Conservation (phyloP, 2,329 filamentous ascomycete genomes). For the Fusarium bactridioides region DNA sequence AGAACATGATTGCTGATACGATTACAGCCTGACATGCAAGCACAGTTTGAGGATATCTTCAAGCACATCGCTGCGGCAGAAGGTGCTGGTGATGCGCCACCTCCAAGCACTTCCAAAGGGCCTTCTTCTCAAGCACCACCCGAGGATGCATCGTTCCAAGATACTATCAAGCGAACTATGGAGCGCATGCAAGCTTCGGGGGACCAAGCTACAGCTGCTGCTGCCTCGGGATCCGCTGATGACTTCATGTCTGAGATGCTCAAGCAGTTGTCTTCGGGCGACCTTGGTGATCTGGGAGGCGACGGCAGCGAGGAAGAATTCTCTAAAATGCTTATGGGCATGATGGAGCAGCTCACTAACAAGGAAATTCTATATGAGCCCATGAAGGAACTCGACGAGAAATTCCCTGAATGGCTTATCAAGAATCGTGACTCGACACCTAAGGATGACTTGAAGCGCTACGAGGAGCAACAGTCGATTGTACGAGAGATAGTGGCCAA, state of each 20-base stretch:
- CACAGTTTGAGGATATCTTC: slow-evolving; percentile 80
- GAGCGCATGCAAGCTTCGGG: slow-evolving; percentile 93
- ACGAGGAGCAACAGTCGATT: slow-evolving; percentile 79
- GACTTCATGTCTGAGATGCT: slow-evolving; percentile 93
- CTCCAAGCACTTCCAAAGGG: slow-evolving; percentile 36
- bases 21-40: slow-evolving; percentile 72
- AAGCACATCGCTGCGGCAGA: slow-evolving; percentile 71
- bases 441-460: slow-evolving; percentile 78
- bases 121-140: slow-evolving; percentile 48
- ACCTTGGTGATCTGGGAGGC: slow-evolving; percentile 60
- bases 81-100: slow-evolving; percentile 36
- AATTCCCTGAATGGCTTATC: slow-evolving; percentile 89
- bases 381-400: slow-evolving; percentile 95
- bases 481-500: slow-evolving; percentile 87
- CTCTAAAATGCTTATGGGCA: slow-evolving; percentile 92
- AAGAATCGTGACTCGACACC: slow-evolving; percentile 74
- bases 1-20: not conserved
- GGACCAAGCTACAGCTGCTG: slow-evolving; percentile 82
- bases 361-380: slow-evolving; percentile 98
- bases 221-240: slow-evolving; percentile 71
- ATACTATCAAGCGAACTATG: slow-evolving; percentile 93
- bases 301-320: slow-evolving; percentile 80
- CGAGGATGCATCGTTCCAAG: slow-evolving; percentile 79
- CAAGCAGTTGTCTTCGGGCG: slow-evolving; percentile 76
- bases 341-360: slow-evolving; percentile 99